Percentiles rank a stretch among this genome's conserved stretches.
Evolutionary conservation across 352 stramenopile genomes (phyloP).

Genomic region (Globisporangium rhizosaccharum): DNA sequence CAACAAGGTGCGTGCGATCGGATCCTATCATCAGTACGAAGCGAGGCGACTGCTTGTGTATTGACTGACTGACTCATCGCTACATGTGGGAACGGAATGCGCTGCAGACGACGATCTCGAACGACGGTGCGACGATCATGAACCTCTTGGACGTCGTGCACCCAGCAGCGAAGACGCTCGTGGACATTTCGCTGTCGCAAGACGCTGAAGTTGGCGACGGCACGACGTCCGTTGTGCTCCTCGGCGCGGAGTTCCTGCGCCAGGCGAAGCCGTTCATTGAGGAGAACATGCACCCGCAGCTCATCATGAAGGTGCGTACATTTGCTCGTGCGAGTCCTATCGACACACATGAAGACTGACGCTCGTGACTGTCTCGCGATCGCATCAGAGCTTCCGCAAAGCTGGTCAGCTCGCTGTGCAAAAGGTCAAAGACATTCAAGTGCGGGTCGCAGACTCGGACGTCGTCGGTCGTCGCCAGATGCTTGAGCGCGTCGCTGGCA

Average conservation of each 20-base stretch:
- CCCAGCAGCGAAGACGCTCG: conserved; percentile 96
- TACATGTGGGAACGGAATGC: neutral
- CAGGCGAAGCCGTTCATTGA: conserved; percentile 97
- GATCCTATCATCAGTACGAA: neutral
- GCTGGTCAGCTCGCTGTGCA: conserved; percentile 78
- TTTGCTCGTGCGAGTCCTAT: neutral
- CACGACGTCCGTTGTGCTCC: conserved; percentile 96
- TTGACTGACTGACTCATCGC: neutral
- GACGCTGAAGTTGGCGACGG: conserved; percentile 88
- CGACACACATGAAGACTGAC: no score
- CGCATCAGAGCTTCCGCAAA: conserved; percentile 69
- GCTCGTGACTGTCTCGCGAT: neutral
- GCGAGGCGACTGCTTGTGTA: neutral
- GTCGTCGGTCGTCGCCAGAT: conserved; percentile 78
- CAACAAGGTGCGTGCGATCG: conserved; percentile 32
- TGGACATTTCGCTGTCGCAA: conserved; percentile 96
- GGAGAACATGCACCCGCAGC: conserved; percentile 95
- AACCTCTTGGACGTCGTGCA: conserved; percentile 98
- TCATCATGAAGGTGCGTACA: conserved; percentile 70
- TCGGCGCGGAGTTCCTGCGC: conserved; percentile 96
- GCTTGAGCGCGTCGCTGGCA: conserved; percentile 91
- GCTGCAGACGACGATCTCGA: conserved; percentile 94
- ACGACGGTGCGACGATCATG: conserved; percentile 99
- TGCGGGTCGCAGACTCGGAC: conserved; percentile 80
- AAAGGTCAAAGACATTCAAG: conserved; percentile 81